Evolutionary conservation across 495 filamentous ascomycete species (phyloP).

Genomic region (Lasiosphaeria hispida): DNA sequence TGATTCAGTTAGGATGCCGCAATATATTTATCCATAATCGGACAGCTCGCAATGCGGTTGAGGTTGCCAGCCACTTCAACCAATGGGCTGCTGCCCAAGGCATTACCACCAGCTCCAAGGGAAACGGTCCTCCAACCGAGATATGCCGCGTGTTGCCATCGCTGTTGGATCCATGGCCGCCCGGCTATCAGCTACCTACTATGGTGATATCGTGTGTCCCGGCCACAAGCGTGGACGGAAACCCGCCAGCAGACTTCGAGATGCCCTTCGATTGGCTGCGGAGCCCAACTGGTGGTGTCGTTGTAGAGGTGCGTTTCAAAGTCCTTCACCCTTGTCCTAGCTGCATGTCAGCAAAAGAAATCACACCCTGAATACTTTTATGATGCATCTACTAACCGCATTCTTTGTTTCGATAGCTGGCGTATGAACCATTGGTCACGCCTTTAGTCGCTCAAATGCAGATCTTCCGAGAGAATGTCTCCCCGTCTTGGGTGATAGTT

Average conservation of each 20-base stretch:
- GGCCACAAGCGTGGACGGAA: slow-evolving; percentile 59
- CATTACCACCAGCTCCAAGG: slow-evolving; percentile 10
- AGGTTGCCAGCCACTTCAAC: slow-evolving; percentile 73
- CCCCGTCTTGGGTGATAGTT: slow-evolving; percentile 70
- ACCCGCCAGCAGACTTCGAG: slow-evolving; percentile 68
- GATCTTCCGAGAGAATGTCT: slow-evolving; percentile 53
- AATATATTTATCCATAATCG: slow-evolving; percentile 79
- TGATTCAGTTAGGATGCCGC: slow-evolving; percentile 73
- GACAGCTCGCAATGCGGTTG: slow-evolving; percentile 58
- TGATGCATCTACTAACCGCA: background rate
- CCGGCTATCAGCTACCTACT: slow-evolving; percentile 61
- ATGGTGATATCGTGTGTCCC: slow-evolving; percentile 77
- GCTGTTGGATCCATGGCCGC: slow-evolving; percentile 63
- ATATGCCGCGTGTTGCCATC: slow-evolving; percentile 61
- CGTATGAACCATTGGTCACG: slow-evolving; percentile 71
- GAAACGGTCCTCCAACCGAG: slow-evolving; percentile 24
- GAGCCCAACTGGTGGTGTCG: slow-evolving; percentile 75
- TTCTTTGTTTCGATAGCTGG: slow-evolving; percentile 44
- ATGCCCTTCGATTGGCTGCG: slow-evolving; percentile 72
- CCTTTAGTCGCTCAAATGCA: slow-evolving; percentile 63
- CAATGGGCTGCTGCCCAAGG: slow-evolving; percentile 35
- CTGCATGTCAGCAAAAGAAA: background rate
- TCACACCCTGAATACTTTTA: background rate
- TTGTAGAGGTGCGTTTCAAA: slow-evolving; percentile 57
- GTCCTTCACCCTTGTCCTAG: background rate